phyloP scores from a whole-genome alignment of 805 yeast species.

The Millerozyma acaciae region DNA sequence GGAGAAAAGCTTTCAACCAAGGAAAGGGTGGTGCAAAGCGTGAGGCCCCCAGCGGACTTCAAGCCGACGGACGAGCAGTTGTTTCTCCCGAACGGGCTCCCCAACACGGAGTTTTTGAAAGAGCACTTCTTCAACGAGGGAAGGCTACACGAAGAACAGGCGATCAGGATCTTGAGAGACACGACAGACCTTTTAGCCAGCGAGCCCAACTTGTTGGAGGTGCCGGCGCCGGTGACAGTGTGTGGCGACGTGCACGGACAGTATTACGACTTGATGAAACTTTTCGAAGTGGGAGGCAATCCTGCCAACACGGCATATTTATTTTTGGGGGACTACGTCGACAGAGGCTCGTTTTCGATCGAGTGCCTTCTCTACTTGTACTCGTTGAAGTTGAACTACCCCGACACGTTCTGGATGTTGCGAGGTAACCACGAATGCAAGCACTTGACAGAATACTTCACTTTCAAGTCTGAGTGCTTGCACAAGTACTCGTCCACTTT shows the following conservation, averaged over 20 bases:
- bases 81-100: conserved; percentile 60
- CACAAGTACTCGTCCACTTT: conserved; percentile 69
- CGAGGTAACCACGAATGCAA: conserved; percentile 95
- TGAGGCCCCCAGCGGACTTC: conserved; percentile 62
- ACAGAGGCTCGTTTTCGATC: conserved; percentile 85
- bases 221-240: conserved; percentile 91
- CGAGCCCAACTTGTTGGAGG: conserved; percentile 77
- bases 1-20: conserved; percentile 54
- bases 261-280: conserved; percentile 80
- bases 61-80: conserved; percentile 68
- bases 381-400: conserved; percentile 73
- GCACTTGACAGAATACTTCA: conserved; percentile 90
- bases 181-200: conserved; percentile 59
- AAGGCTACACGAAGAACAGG: conserved; percentile 67
- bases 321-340: conserved; percentile 93
- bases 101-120: conserved; percentile 66
- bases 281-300: conserved; percentile 91
- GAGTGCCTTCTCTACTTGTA: conserved; percentile 77
- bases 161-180: conserved; percentile 55
- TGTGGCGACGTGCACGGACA: conserved; percentile 99
- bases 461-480: conserved; percentile 85
- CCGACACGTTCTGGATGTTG: conserved; percentile 70
- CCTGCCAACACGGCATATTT: conserved; percentile 74
- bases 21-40: conserved; percentile 53
- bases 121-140: conserved; percentile 82